Evolutionary conservation across 768 basidiomycete genomes (phyloP).

Genomic region (Suillus occidentalis): DNA sequence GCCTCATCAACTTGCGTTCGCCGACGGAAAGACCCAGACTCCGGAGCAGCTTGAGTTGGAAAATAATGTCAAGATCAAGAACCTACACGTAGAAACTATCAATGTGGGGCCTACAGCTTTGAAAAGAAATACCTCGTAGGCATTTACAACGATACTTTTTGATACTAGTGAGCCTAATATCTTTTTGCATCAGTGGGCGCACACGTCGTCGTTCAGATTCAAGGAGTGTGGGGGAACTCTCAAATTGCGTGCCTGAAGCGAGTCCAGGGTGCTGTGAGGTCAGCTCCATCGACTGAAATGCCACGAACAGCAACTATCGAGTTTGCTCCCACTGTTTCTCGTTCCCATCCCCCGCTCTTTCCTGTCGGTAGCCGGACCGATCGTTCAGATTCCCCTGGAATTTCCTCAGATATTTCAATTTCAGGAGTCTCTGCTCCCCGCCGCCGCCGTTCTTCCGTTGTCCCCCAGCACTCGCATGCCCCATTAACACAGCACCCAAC

Average conservation of each 20-base stretch:
- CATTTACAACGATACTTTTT: background rate
- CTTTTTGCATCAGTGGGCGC: background rate
- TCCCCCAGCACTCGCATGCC: constrained; percentile 13
- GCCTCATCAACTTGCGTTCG: constrained; percentile 4
- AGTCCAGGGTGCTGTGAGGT: background rate
- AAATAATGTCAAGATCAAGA: background rate
- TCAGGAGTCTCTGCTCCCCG: background rate
- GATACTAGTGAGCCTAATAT: constrained; percentile 10
- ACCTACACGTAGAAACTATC: constrained; percentile 1
- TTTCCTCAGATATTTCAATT: constrained; percentile 10
- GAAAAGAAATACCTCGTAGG: background rate
- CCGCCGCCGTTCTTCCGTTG: constrained; percentile 13
- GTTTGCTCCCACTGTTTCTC: constrained; percentile 43
- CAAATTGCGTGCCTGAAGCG: background rate
- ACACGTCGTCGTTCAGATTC: constrained; percentile 41
- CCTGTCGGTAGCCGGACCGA: constrained; percentile 25
- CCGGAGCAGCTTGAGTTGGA: background rate
- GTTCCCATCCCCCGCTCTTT: constrained; percentile 24
- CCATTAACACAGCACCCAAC: constrained; percentile 21
- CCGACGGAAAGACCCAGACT: constrained; percentile 1
- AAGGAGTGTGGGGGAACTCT: constrained; percentile 16
- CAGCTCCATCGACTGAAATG: constrained; percentile 19
- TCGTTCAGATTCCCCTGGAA: constrained; percentile 10
- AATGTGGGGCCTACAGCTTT: background rate
- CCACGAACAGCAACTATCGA: constrained; percentile 51